phyloP scores from a whole-genome alignment of 768 basidiomycete genomes.

The Hygrocybe punicea region DNA sequence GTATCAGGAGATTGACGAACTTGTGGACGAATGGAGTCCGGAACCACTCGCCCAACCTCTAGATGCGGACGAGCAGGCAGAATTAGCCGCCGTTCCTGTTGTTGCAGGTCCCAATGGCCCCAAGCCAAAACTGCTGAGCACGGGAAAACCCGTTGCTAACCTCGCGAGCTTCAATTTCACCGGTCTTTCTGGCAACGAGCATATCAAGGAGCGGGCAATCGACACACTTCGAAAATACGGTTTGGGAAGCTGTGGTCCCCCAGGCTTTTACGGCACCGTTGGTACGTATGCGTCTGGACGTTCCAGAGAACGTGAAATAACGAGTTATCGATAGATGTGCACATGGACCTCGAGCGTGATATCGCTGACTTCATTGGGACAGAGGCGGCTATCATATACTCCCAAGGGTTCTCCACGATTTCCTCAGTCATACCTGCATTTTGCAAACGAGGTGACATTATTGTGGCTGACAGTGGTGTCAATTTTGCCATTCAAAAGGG shows the following conservation, averaged over 20 bases:
- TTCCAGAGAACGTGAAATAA: background rate
- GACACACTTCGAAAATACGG: slow-evolving; percentile 87
- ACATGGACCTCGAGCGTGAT: slow-evolving; percentile 82
- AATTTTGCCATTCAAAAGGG: slow-evolving; percentile 97
- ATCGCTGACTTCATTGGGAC: slow-evolving; percentile 89
- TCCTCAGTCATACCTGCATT: slow-evolving; percentile 96
- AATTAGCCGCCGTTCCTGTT: slow-evolving; percentile 72
- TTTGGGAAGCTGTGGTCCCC: slow-evolving; percentile 91
- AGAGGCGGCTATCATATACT: slow-evolving; percentile 87
- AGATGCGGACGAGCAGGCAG: slow-evolving; percentile 54
- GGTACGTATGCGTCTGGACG: slow-evolving; percentile 48
- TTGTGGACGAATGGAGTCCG: slow-evolving; percentile 93
- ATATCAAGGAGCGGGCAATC: slow-evolving; percentile 80
- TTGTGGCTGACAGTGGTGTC: slow-evolving; percentile 96
- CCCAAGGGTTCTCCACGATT: slow-evolving; percentile 89
- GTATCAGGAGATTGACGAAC: slow-evolving; percentile 87
- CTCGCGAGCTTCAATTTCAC: slow-evolving; percentile 90
- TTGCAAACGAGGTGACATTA: slow-evolving; percentile 95
- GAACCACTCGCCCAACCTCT: slow-evolving; percentile 74
- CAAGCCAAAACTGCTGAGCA: slow-evolving; percentile 71
- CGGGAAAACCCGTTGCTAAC: slow-evolving; percentile 76
- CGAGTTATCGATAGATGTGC: slow-evolving; percentile 64
- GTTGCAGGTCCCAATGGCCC: slow-evolving; percentile 78
- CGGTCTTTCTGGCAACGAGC: slow-evolving; percentile 83
- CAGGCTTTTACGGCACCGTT: slow-evolving; percentile 94